Evolutionary conservation across 768 basidiomycete species (phyloP).

Genomic region (Boletus reticulatus): DNA sequence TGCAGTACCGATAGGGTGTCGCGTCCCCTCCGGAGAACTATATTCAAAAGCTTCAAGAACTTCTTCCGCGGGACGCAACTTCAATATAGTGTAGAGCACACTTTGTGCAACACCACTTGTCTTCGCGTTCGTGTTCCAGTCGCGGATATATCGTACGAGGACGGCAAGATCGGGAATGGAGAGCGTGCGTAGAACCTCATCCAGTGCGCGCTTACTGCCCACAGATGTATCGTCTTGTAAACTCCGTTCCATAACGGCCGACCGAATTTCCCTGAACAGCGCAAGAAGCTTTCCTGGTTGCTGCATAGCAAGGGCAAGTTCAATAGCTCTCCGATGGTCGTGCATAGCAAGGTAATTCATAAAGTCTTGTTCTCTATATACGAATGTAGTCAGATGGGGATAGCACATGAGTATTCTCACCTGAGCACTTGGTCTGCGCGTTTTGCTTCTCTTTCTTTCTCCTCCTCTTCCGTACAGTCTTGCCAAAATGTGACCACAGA

Average conservation of each 20-base stretch:
- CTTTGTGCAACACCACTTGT: slow-evolving; percentile 84
- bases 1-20: slow-evolving; percentile 16
- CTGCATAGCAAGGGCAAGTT: slow-evolving; percentile 88
- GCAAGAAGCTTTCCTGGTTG: slow-evolving; percentile 86
- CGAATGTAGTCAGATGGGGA: slow-evolving; percentile 8
- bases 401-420: slow-evolving; percentile 45
- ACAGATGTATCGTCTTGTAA: slow-evolving; percentile 33
- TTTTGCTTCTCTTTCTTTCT: slow-evolving; percentile 69
- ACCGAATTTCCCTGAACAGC: slow-evolving; percentile 69
- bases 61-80: slow-evolving; percentile 71
- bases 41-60: slow-evolving; percentile 61
- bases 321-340: slow-evolving; percentile 89
- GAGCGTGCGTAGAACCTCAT: slow-evolving; percentile 77
- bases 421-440: slow-evolving; percentile 74
- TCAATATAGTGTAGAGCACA: slow-evolving; percentile 78
- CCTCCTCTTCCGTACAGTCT: slow-evolving; percentile 86
- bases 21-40: slow-evolving; percentile 15
- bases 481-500: slow-evolving; percentile 96
- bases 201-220: slow-evolving; percentile 73
- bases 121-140: slow-evolving; percentile 96
- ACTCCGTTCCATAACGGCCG: slow-evolving; percentile 22
- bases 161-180: slow-evolving; percentile 71
- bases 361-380: slow-evolving; percentile 93
- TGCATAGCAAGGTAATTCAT: slow-evolving; percentile 82
- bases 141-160: slow-evolving; percentile 76